phyloP scores from a whole-genome alignment of 2,329 filamentous ascomycete species.

The Botrytis pseudocinerea region DNA sequence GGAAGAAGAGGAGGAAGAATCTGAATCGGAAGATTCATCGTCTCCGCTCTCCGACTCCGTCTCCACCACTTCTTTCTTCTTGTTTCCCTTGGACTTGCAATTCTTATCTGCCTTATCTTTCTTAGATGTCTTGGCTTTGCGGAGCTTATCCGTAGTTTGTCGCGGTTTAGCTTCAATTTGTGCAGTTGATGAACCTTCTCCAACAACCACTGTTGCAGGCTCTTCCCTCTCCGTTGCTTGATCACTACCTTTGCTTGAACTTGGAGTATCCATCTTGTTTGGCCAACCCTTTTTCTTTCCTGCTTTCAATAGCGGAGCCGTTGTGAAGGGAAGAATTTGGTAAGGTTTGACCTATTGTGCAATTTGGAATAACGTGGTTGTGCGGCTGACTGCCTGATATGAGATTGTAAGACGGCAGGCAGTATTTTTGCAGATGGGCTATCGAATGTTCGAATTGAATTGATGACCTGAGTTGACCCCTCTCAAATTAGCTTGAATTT shows the following conservation, averaged over 20 bases:
- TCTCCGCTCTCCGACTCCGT: conserved; percentile 24
- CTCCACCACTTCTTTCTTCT: conserved; percentile 23
- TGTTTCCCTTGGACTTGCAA: conserved; percentile 19
- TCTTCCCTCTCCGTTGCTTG: conserved; percentile 34
- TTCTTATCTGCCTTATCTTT: conserved; percentile 30
- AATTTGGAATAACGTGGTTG: background rate
- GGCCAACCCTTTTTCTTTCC: background rate
- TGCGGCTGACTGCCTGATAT: background rate
- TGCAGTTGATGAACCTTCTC: conserved; percentile 28
- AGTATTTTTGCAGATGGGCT: conserved; percentile 7
- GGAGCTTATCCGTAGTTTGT: conserved; percentile 29
- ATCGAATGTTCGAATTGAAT: background rate
- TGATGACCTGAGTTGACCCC: background rate
- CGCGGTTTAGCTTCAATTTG: conserved; percentile 35
- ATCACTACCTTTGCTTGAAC: conserved; percentile 33
- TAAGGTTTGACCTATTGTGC: background rate
- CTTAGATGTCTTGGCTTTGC: conserved; percentile 35
- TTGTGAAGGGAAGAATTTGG: background rate
- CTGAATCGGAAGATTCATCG: conserved; percentile 10
- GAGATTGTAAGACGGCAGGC: background rate
- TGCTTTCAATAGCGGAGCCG: too few species aligned
- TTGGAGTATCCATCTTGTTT: conserved; percentile 37
- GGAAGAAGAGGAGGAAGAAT: conserved; percentile 20
- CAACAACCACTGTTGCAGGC: conserved; percentile 25
- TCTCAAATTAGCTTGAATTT: background rate